Evolutionary conservation across 2,329 filamentous ascomycete species (phyloP), one percentile per base, ranked within the genome.

Genomic region (Talaromyces marneffei): DNA sequence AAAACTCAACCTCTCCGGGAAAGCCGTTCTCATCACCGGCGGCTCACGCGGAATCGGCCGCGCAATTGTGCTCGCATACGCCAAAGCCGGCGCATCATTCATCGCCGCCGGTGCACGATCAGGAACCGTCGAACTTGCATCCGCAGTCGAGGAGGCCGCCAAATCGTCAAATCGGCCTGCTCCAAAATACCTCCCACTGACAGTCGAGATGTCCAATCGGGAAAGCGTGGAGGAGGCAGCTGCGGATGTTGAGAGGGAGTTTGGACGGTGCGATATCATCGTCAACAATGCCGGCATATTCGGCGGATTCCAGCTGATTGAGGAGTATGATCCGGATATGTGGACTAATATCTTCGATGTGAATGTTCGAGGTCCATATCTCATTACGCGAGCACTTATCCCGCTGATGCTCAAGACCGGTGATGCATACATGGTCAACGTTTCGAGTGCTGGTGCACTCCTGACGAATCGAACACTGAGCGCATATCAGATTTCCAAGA

Each of bases 341-440:
- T 80, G 74, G 72, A 79, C 74, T 74, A 68, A 74, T 16, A 75
- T 75, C 0, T 79, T 75, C 67, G 75, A 79, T 48, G 72, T 82
- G 44, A 85, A 85, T 65, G 56, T 83, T 10, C 73, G 75, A 18
- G 83, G 82, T 0, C 69, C 75, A 0, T 82, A 79, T 65, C 70
- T 82, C 2, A 66, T 79, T 7, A 70, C 75, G 3, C 74, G 77
- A 16, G 73, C 77, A 0, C 80, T 83, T 54, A 64, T 83, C 7
- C 79, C 80, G 1, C 66, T 81, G 18, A 67, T 77, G 7, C 61
- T 74, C 0, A 64, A 64, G 55, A 59, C 61, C 42, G 60, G 10
- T 8, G 23, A 66, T 53, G 79, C 78, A 67, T 79, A 75, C 0
- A 70, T 85, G 20, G 70, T 85, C 60, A 81, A 79, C 57, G 70